phyloP scores from a whole-genome alignment of 1,139 yeast species.

The Taphrina flavorubra region DNA sequence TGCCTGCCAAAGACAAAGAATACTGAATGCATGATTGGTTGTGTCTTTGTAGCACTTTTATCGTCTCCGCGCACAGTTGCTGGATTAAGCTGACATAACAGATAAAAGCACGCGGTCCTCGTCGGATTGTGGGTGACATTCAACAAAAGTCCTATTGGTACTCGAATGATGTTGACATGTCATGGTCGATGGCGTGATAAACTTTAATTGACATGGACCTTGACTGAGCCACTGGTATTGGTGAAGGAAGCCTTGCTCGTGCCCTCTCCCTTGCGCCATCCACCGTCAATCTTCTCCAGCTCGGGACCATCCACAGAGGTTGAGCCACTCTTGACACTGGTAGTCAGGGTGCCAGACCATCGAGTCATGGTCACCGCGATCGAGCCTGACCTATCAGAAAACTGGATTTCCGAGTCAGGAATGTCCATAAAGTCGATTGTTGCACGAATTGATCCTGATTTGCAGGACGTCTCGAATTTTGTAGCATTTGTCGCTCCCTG shows the following conservation, averaged over 20 bases:
- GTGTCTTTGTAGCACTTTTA: no score
- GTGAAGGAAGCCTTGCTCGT: constrained; percentile 2
- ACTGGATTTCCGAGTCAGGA: neutral
- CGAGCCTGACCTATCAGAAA: constrained; percentile 14
- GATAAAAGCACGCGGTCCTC: no score
- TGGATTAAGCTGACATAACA: no score
- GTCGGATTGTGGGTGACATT: no score
- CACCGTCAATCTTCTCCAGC: constrained; percentile 6
- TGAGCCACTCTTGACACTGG: constrained; percentile 23
- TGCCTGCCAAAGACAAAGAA: no score
- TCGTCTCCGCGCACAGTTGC: no score
- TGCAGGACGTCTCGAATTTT: neutral
- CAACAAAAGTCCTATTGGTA: no score
- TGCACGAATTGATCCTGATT: constrained; percentile 19
- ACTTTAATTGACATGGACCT: constrained; percentile 1
- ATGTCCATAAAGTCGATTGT: constrained; percentile 2
- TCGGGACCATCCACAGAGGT: constrained; percentile 13
- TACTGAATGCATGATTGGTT: no score
- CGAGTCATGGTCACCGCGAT: constrained; percentile 1
- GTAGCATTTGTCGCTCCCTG: constrained; percentile 4
- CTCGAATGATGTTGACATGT: no score
- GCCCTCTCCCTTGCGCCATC: constrained; percentile 19
- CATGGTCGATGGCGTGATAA: no score
- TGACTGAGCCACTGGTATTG: constrained; percentile 13
- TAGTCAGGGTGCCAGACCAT: constrained; percentile 30